These are phyloP conservation scores for Chernovozyma sophiae-reginae DNA, from an alignment of 1,139 yeast genomes.

Conservation along the genomic window DNA sequence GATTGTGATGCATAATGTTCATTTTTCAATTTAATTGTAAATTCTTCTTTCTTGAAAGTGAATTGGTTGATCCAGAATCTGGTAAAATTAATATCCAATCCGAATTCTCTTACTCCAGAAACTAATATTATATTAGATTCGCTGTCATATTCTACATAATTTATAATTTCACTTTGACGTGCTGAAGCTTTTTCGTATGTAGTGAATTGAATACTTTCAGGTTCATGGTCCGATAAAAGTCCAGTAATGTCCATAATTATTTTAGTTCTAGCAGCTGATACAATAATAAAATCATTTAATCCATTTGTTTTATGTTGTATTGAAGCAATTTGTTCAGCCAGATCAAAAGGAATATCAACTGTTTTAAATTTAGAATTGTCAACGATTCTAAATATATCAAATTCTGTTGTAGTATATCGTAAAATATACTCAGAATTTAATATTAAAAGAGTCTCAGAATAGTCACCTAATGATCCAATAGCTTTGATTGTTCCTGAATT, in stretches of 20 bases:
- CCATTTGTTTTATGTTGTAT: constrained; percentile 12
- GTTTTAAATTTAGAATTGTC: not conserved
- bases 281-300: constrained; percentile 17
- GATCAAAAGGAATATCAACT: not conserved
- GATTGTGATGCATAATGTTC: constrained; percentile 1
- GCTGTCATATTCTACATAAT: constrained; percentile 1
- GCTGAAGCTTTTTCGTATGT: not conserved
- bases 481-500: constrained; percentile 4
- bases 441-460: not conserved
- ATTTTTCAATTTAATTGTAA: too few species aligned
- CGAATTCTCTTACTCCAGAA: not conserved
- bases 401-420: not conserved
- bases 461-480: not conserved
- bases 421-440: constrained; percentile 1
- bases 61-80: not conserved
- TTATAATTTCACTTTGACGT: not conserved
- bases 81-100: not conserved
- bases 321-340: not conserved
- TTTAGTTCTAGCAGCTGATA: constrained; percentile 11
- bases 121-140: not conserved
- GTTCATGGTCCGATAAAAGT: constrained; percentile 19
- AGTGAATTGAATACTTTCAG: constrained; percentile 8
- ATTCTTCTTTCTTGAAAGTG: not conserved
- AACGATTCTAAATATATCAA: not conserved
- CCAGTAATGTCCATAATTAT: constrained; percentile 28